Conservation (phyloP, 2,329 filamentous ascomycete genomes). For the Claviceps spartinae region DNA sequence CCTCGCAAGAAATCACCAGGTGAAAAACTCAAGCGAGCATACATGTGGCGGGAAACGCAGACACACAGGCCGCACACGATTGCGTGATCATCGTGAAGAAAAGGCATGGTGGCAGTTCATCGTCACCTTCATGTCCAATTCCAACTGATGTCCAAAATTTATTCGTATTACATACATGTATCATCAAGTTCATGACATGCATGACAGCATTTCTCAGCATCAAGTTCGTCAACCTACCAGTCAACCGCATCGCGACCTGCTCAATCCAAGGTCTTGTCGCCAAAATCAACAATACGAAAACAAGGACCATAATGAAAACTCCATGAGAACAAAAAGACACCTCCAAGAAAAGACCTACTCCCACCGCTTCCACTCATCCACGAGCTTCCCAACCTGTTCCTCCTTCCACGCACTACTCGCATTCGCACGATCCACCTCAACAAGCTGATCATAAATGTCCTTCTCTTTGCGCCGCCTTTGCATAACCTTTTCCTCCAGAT, state of each 20-base stretch:
- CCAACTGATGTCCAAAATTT: too few species aligned
- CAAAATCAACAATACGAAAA: not conserved
- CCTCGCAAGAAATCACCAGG: too few species aligned
- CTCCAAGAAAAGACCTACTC: slow-evolving; percentile 23
- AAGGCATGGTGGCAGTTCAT: too few species aligned
- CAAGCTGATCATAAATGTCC: slow-evolving; percentile 41
- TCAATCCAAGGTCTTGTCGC: too few species aligned
- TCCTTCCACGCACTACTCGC: slow-evolving; percentile 25
- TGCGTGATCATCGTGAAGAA: too few species aligned
- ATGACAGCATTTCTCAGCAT: not conserved
- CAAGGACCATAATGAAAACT: not conserved
- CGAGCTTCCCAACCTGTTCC: slow-evolving; percentile 32
- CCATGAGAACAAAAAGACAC: not conserved
- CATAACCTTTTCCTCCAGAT: slow-evolving; percentile 42
- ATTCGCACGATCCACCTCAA: slow-evolving; percentile 25
- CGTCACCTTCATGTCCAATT: too few species aligned
- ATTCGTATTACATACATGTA: too few species aligned
- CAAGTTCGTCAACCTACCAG: not conserved
- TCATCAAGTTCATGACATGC: too few species aligned
- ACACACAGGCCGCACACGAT: too few species aligned
- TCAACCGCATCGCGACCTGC: too few species aligned
- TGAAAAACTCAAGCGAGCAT: too few species aligned
- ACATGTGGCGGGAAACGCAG: too few species aligned
- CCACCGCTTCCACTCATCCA: slow-evolving; percentile 45
- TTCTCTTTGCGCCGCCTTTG: slow-evolving; percentile 48